A percentile compares a stretch with the other conserved stretches of the same genome.
These are phyloP conservation scores for Irpex rosettiformis DNA, from an alignment of 1,284 basidiomycete genomes.

Conservation along the genomic window DNA sequence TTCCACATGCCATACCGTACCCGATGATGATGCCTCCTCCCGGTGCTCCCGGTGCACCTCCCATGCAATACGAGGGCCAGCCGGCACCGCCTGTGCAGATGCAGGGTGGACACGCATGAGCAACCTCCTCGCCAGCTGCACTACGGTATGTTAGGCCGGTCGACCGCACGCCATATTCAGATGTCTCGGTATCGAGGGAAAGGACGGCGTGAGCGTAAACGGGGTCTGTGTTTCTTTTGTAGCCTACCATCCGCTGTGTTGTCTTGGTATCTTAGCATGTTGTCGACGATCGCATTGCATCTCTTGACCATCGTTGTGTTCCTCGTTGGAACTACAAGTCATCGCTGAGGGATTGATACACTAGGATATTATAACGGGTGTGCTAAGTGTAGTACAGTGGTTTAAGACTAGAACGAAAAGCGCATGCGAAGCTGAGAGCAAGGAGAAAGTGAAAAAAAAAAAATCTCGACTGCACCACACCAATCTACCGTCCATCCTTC, in stretches of 20 bases:
- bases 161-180: constrained; percentile 1
- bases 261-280: neutral
- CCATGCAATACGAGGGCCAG: constrained; percentile 68
- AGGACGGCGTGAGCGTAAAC: constrained; percentile 1
- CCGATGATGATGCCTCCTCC: constrained; percentile 86
- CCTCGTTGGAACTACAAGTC: neutral
- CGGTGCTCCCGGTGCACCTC: constrained; percentile 48
- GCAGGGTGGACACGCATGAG: constrained; percentile 63
- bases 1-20: constrained; percentile 79
- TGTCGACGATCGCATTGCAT: neutral
- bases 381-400: neutral
- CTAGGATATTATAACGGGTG: too few species aligned
- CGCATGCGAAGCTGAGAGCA: neutral
- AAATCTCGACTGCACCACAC: neutral
- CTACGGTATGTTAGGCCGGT: neutral
- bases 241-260: constrained; percentile 3
- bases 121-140: constrained; percentile 9
- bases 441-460: neutral
- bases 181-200: constrained; percentile 12
- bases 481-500: constrained; percentile 12
- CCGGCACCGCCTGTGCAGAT: constrained; percentile 69
- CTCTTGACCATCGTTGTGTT: neutral
- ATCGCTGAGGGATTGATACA: too few species aligned
- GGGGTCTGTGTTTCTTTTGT: neutral
- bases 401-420: neutral